phyloP scores from a whole-genome alignment of 371 early-diverging fungal genomes.

The Mortierella sp. region DNA sequence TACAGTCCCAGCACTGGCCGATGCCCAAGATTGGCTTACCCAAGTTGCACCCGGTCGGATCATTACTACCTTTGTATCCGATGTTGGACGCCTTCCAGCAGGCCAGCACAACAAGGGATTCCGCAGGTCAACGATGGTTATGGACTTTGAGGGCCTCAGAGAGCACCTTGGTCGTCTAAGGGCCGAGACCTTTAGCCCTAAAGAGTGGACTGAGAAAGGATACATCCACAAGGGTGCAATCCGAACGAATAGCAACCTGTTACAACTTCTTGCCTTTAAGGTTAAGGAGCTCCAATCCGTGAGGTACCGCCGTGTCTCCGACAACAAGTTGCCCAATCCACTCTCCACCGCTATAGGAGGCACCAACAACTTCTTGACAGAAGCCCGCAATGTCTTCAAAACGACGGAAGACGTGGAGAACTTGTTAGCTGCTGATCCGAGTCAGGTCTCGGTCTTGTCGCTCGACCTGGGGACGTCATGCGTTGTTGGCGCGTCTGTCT shows the following conservation, averaged over 20 bases:
- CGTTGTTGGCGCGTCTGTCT: conserved; percentile 11
- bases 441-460: conserved; percentile 6
- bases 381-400: conserved; percentile 16
- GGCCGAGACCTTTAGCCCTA: conserved; percentile 4
- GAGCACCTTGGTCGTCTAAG: conserved; percentile 7
- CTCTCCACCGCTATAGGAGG: conserved; percentile 8
- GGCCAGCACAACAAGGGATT: background rate
- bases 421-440: conserved; percentile 5
- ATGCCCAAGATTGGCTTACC: background rate
- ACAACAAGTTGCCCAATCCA: background rate
- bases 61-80: background rate
- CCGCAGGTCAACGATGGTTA: background rate
- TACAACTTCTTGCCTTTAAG: conserved; percentile 14
- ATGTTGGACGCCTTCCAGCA: background rate
- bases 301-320: conserved; percentile 1
- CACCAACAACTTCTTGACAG: background rate
- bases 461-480: conserved; percentile 15
- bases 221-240: conserved; percentile 17
- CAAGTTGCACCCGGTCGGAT: background rate
- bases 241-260: conserved; percentile 9
- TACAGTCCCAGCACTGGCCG: background rate
- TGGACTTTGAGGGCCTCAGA: background rate
- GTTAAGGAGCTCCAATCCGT: conserved; percentile 9
- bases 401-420: conserved; percentile 6
- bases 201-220: background rate